Evolutionary conservation across 2,329 filamentous ascomycete genomes (phyloP).

Genomic region (Pestalotiopsis sp.): DNA sequence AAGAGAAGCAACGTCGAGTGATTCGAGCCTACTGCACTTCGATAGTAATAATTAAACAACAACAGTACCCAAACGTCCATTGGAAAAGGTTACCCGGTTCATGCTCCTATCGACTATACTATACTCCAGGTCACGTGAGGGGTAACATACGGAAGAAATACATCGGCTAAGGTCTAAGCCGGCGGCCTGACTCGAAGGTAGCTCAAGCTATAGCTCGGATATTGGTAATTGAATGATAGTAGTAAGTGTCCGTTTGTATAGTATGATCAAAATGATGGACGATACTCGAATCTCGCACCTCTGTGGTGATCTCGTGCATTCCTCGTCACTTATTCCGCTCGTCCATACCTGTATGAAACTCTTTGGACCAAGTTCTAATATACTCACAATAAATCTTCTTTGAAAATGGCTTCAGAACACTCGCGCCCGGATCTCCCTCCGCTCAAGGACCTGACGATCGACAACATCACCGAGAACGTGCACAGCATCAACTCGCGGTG

Average conservation of each 20-base stretch:
- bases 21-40: too few species aligned
- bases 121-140: background rate
- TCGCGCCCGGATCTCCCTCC: background rate
- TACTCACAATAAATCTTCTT: background rate
- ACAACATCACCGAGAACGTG: constrained; percentile 80
- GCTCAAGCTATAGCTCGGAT: background rate
- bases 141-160: background rate
- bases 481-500: constrained; percentile 74
- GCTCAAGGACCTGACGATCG: constrained; percentile 65
- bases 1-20: too few species aligned
- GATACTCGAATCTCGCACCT: background rate
- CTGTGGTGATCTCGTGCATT: background rate
- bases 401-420: background rate
- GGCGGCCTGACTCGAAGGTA: background rate
- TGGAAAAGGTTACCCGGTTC: background rate
- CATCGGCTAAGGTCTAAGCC: background rate
- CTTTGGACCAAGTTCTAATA: background rate
- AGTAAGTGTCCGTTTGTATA: background rate
- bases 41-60: background rate
- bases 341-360: too few species aligned
- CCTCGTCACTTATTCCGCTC: background rate
- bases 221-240: background rate
- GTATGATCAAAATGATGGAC: background rate
- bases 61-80: background rate
- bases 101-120: background rate